Base-by-base conservation (phyloP, 2,329 filamentous ascomycete species). In the Periconia digitata region DNA sequence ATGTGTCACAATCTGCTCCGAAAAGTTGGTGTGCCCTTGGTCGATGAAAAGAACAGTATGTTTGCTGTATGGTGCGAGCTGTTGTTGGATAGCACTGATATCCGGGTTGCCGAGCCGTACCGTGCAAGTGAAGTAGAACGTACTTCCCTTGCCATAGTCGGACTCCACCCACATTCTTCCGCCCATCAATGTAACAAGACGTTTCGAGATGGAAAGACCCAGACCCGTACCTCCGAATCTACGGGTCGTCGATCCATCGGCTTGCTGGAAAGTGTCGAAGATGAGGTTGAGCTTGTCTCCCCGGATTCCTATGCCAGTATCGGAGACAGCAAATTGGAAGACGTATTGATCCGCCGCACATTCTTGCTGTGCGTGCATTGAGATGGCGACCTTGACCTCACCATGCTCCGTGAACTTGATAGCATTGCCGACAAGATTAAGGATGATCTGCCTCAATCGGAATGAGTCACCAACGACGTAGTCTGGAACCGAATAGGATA, bases 361-460 rank as follows among this genome's bases (percentile, higher is more conserved):
- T 36, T 84, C 79, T 40, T 85, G 81, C 40, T 85, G 80, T 53
- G 83, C 79, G 23, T 89, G 78, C 73, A 85, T 79, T 63, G 86
- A 85, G 60, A 97, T 96, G n/a, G 88, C 91, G 44, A 97, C 84
- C 71, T 92, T 95, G 62, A 99, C 94, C 71, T 96, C 91, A 53
- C 94, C 94, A 63, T 95, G 87, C 72, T 97, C 92, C 3, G 94
- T 97, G 72, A 99, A 99, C 70, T 99, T 99, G 79, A 99, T 96
- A 46, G 94, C 92, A 65, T 99, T 99, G 66, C 94, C 94, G 45
- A 97, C 92, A 47, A 99, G 78, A 73, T 99, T 99, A 48, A 97
- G 82, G 54, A 97, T 96, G 62, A 99, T 95, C 74, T 99, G 94
- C 54, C 92, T 85, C 47, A 97, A 77, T 72, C 94, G 87, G 86